Evolutionary conservation across 148 eudicot species (phyloP), one percentile per base, ranked within the genome.

Genomic region (Drosera capensis): DNA sequence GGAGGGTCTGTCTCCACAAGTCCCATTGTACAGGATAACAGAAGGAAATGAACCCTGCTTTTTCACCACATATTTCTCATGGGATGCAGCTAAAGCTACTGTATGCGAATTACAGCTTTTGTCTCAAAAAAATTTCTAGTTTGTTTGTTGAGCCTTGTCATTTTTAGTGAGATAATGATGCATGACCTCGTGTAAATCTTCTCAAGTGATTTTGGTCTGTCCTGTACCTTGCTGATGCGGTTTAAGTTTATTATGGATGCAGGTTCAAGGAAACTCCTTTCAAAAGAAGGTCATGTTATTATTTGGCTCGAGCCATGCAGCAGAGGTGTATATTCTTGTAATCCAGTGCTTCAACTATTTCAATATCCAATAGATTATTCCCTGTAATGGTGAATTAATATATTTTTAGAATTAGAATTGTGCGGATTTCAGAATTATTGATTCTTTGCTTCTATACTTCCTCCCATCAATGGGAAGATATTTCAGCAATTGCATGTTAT

Each of bases 21-120:
- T 81, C 23, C 94, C 99, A 14, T 36, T 92, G 23, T 85, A 85
- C 80, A 78, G 69, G 71, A 68, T 74, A 46, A 78, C 79, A 0
- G 99, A 92, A 70, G 99, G 95, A 56, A 81, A 85, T 59, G 99
- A 92, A 59, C 99, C 99, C 5, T 67, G 86, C 71, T 92, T 92
- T 75, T 92, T 92, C 71, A 92, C 99, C 23, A 68, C 86, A 38
- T 79, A 59, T 56, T 85, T 92, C 55, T 76, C 90, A 46, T 92
- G 99, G 99, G 99, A 92, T 57, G 70, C 73, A 45, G 77, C 70
- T 48, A 92, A 92, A 85, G 88, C 99, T 47, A 70, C 40, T 57
- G 99, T 92, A 85, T 43, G 93, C 69, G 26, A 43, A 46, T 24
- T 36, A 46, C 8, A 47, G 31, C 36, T 38, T 41, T 18, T 21